phyloP scores from a whole-genome alignment of 2,329 filamentous ascomycete genomes.

The Trichophyton mentagrophytes region DNA sequence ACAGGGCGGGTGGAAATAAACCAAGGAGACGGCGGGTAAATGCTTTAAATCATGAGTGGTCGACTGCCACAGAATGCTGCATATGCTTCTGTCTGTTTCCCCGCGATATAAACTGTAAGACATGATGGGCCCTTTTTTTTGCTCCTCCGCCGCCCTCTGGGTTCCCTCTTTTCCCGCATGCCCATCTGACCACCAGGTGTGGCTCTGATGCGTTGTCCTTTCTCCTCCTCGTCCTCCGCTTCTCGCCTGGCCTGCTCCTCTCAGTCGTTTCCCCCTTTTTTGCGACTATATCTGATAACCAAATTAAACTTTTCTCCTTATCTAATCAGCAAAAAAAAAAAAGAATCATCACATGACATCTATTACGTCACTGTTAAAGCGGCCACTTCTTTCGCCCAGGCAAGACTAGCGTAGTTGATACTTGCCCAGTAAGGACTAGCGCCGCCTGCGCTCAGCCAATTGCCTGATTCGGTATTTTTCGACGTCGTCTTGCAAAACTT shows the following conservation, averaged over 20 bases:
- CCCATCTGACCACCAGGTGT: not conserved
- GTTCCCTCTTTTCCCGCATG: not conserved
- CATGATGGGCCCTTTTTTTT: not conserved
- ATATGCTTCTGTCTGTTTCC: not conserved
- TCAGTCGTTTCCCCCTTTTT: not conserved
- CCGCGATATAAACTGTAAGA: not conserved
- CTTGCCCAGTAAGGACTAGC: not conserved
- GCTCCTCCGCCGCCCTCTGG: not conserved
- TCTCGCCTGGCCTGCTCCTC: not conserved
- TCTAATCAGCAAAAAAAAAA: not conserved
- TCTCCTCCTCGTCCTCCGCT: not conserved
- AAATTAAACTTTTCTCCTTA: not conserved
- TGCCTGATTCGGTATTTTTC: not conserved
- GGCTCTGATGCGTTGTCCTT: not conserved
- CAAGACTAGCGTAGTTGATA: not conserved
- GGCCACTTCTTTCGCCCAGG: not conserved
- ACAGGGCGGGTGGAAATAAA: conserved; percentile 5
- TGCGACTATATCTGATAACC: not conserved
- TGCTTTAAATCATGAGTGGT: not conserved
- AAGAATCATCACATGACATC: not conserved
- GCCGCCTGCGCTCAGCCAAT: not conserved
- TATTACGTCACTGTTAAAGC: conserved; percentile 1
- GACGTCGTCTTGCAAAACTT: not conserved
- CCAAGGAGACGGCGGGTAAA: not conserved
- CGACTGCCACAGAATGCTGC: not conserved